Base-by-base conservation (phyloP, 2,329 filamentous ascomycete genomes). In the Arthrobotrys entomopaga region DNA sequence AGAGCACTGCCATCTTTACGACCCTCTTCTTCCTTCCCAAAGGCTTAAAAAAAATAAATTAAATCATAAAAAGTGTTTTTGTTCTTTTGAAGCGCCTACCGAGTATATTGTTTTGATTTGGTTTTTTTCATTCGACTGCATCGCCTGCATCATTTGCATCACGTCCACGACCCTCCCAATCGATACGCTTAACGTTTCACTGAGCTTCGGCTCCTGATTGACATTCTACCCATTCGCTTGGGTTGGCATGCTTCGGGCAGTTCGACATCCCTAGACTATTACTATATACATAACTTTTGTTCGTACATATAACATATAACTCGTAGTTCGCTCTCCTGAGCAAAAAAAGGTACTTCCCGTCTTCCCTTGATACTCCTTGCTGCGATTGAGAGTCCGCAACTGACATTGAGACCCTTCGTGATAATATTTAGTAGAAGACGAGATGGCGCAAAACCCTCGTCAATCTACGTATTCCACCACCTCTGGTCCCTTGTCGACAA, bases 401-500 rank as follows among this genome's bases (percentile, higher is more conserved):
- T 34, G 29, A 34, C 29, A n/a, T 6, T 34, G 3, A 8, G 29
- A 34, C 29, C 10, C 6, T 34, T 10, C n/a, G n/a, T n/a, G 10
- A 34, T 29, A 34, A 5, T 34, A 34, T 6, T 10, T 48, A 79
- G 81, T 80, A 78, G 79, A 80, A 81, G 79, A 78, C 46, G 89
- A 56, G 16, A 89, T 89, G 87, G 84, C 87, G 61, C 77, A 77
- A 53, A 69, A 71, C 77, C 87, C 85, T 81, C 82, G 80, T 75
- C 85, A 87, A 80, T 90, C 89, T 77, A 88, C 89, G 85, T 90
- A 89, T 80, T 90, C 88, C 77, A 84, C 88, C 80, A 85, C 84
- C 78, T 89, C 88, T 77, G 87, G 77, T 49, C 63, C 79, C 87
- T 88, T 85, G 42, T 86, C 87, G 75, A 77, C 76, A 59, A 79